phyloP scores from a whole-genome alignment of 2,329 filamentous ascomycete genomes.

The Truncatella angustata region DNA sequence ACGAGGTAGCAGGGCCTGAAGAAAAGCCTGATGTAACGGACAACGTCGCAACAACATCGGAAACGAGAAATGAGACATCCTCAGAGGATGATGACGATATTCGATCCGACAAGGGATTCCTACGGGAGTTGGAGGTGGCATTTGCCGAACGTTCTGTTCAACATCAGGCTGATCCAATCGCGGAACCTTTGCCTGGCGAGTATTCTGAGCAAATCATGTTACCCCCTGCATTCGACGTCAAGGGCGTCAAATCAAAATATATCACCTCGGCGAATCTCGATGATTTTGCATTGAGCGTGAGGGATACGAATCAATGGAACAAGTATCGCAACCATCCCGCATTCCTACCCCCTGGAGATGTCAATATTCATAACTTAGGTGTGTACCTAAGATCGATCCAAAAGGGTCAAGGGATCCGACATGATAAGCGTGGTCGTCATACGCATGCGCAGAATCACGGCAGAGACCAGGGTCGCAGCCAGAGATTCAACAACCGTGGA shows the following conservation, averaged over 20 bases:
- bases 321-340: constrained; percentile 26
- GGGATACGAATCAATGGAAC: constrained; percentile 29
- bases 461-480: constrained; percentile 1
- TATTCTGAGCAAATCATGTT: constrained; percentile 29
- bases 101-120: constrained; percentile 16
- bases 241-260: constrained; percentile 27
- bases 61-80: neutral
- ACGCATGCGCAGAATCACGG: neutral
- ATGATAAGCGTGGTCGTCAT: constrained; percentile 8
- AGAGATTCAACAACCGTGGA: neutral
- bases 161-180: constrained; percentile 26
- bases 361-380: constrained; percentile 3
- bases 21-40: neutral
- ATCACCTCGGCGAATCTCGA: constrained; percentile 28
- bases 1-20: too few relatives aligned
- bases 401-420: constrained; percentile 13
- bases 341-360: constrained; percentile 19
- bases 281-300: constrained; percentile 28
- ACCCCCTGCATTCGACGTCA: constrained; percentile 27
- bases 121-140: constrained; percentile 23
- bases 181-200: constrained; percentile 25
- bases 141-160: constrained; percentile 20
- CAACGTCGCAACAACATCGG: neutral
- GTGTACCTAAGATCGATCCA: neutral
- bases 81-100: neutral